phyloP scores from a whole-genome alignment of 2,329 filamentous ascomycete genomes.

The Xylaria sp. region DNA sequence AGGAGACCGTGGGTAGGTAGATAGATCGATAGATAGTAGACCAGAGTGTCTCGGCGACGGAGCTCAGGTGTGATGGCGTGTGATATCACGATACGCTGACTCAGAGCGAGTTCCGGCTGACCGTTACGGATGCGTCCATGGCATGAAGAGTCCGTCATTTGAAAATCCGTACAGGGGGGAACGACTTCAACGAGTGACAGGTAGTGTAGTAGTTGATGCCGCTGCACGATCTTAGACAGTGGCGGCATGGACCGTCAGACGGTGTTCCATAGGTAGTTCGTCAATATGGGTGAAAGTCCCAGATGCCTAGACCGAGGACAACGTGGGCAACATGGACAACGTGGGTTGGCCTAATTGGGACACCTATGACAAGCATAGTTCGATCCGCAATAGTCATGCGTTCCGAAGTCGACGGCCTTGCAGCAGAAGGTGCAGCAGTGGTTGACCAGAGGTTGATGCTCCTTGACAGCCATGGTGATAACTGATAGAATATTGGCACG shows the following conservation, averaged over 20 bases:
- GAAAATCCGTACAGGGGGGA: conserved; percentile 3
- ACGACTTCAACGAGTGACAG: conserved; percentile 14
- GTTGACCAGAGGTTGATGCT: conserved; percentile 52
- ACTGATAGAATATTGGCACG: conserved; percentile 9
- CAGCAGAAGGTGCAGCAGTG: conserved; percentile 59
- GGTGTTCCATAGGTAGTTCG: conserved; percentile 39
- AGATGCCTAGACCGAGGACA: conserved; percentile 9
- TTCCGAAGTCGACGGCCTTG: conserved; percentile 55
- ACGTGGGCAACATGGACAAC: too few relatives aligned
- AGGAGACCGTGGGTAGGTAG: background rate
- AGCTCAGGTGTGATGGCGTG: background rate
- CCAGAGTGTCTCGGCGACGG: background rate
- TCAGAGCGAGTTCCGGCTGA: conserved; percentile 17
- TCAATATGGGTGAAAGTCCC: conserved; percentile 35
- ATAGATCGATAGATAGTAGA: too few relatives aligned
- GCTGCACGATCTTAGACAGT: conserved; percentile 30
- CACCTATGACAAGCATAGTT: conserved; percentile 51
- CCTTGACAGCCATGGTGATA: conserved; percentile 50
- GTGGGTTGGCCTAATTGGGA: conserved; percentile 42
- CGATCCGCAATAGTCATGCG: conserved; percentile 55
- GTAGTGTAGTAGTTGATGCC: conserved; percentile 15
- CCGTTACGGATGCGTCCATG: conserved; percentile 16
- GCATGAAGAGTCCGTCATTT: conserved; percentile 11
- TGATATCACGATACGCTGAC: conserved; percentile 15
- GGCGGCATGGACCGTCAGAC: conserved; percentile 24